A percentile compares a stretch with the other conserved stretches of the same genome.
Evolutionary conservation across 371 early-diverging fungal genomes (phyloP).

Genomic region (Umbelopsis sp.): DNA sequence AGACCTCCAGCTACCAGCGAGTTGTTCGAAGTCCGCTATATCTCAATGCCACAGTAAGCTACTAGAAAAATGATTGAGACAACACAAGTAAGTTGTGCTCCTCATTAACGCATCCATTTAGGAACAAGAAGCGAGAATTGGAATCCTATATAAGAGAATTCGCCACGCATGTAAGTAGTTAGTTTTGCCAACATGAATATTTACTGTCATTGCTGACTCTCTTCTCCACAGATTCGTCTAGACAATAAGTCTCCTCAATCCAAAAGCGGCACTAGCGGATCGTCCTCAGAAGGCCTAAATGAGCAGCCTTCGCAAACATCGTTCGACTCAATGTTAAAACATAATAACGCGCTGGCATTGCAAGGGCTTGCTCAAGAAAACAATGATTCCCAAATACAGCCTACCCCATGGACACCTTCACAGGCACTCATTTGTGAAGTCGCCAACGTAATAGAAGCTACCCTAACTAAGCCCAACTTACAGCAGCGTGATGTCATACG

Average conservation of each 20-base stretch:
- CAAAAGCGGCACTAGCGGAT: conserved; percentile 11
- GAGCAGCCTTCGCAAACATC: not conserved
- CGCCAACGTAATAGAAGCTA: not conserved
- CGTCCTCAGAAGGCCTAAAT: not conserved
- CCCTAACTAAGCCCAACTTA: not conserved
- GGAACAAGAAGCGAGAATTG: conserved; percentile 5
- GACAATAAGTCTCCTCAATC: not conserved
- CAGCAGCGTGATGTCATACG: conserved; percentile 1
- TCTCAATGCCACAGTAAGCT: conserved; percentile 14
- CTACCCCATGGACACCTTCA: not conserved
- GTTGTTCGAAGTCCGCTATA: conserved; percentile 12
- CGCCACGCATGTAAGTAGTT: conserved; percentile 1
- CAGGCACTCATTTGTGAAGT: conserved; percentile 1
- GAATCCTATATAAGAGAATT: conserved; percentile 5
- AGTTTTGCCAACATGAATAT: not conserved
- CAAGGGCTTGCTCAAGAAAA: no score
- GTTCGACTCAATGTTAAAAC: not conserved
- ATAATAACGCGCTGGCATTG: not conserved
- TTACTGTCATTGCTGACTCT: not conserved
- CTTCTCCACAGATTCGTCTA: not conserved
- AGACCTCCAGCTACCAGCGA: conserved; percentile 3
- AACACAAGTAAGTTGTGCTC: no score
- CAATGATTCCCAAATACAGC: not conserved
- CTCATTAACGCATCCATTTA: not conserved
- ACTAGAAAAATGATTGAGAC: no score